These are phyloP conservation scores for Trypanosoma platydactyli DNA, from an alignment of 208 protist species.

Conservation along the genomic window DNA sequence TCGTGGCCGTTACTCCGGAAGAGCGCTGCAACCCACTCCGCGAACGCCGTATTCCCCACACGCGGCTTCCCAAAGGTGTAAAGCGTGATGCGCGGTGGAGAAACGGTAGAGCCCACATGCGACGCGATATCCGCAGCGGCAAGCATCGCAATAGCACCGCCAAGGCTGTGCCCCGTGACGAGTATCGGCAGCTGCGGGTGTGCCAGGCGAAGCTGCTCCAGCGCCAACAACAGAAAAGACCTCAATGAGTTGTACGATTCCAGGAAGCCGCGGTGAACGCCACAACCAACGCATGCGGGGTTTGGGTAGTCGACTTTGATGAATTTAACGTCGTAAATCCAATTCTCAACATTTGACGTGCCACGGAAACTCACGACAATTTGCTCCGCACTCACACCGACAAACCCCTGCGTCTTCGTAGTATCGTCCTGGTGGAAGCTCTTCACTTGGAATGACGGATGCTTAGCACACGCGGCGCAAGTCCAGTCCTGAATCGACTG, in stretches of 20 bases:
- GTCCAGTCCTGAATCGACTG: slow-evolving; percentile 30
- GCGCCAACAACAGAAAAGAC: slow-evolving; percentile 29
- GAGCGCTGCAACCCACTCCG: slow-evolving; percentile 31
- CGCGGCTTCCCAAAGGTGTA: slow-evolving; percentile 80
- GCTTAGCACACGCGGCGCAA: slow-evolving; percentile 32
- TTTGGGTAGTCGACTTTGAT: slow-evolving; percentile 37
- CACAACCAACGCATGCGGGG: slow-evolving; percentile 29
- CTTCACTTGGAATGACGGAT: slow-evolving; percentile 32
- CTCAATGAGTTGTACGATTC: slow-evolving; percentile 40
- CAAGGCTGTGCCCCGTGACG: slow-evolving; percentile 78
- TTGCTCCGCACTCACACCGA: slow-evolving; percentile 23
- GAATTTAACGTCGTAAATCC: slow-evolving; percentile 62
- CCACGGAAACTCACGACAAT: slow-evolving; percentile 73
- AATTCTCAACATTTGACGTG: slow-evolving; percentile 56
- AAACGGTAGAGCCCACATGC: background rate
- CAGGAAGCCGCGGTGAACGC: slow-evolving; percentile 64
- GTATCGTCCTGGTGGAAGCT: slow-evolving; percentile 40
- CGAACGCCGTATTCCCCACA: slow-evolving; percentile 59
- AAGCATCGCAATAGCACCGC: slow-evolving; percentile 63
- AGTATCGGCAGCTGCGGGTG: slow-evolving; percentile 46
- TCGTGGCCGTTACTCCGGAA: slow-evolving; percentile 28
- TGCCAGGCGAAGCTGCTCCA: slow-evolving; percentile 28
- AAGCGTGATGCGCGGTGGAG: slow-evolving; percentile 28
- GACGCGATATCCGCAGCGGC: slow-evolving; percentile 38
- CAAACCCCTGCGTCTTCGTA: slow-evolving; percentile 35